Conservation (phyloP, 495 filamentous ascomycete genomes). For the Penicillium lividum region DNA sequence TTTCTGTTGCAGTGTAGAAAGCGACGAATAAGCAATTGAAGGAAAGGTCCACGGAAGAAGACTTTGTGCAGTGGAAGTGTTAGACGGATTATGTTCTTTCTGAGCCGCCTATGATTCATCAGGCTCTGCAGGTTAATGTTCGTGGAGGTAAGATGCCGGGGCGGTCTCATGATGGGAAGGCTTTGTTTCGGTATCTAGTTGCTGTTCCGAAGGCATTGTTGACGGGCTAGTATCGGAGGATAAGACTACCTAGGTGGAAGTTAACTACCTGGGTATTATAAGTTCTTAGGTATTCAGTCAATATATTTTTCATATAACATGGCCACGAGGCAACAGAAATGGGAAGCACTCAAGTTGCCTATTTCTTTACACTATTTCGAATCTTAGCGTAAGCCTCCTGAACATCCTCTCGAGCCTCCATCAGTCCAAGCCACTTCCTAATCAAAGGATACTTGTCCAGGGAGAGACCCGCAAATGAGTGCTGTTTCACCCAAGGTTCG, state of each 20-base stretch:
- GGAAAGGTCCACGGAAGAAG: slow-evolving; percentile 35
- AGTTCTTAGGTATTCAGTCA: too few relatives aligned
- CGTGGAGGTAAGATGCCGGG: slow-evolving; percentile 46
- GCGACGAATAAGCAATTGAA: slow-evolving; percentile 52
- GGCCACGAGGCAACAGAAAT: background rate
- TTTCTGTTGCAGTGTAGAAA: slow-evolving; percentile 49
- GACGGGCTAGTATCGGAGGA: background rate
- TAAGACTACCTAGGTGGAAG: background rate
- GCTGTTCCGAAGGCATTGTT: slow-evolving; percentile 10
- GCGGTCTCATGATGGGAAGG: slow-evolving; percentile 14
- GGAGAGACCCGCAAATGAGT: slow-evolving; percentile 41
- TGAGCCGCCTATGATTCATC: slow-evolving; percentile 51
- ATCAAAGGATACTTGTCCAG: slow-evolving; percentile 42
- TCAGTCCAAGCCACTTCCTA: slow-evolving; percentile 26
- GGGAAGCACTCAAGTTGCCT: background rate
- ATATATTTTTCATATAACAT: too few relatives aligned
- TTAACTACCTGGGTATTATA: too few relatives aligned
- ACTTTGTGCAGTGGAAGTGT: slow-evolving; percentile 46
- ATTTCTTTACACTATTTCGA: slow-evolving; percentile 3
- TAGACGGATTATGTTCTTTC: slow-evolving; percentile 42
- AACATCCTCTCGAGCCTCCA: slow-evolving; percentile 31
- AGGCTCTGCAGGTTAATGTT: slow-evolving; percentile 56
- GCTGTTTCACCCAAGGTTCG: slow-evolving; percentile 46
- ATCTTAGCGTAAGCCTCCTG: slow-evolving; percentile 31
- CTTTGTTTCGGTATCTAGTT: slow-evolving; percentile 12